Base-by-base conservation (phyloP, 2,329 filamentous ascomycete species). In the Cladosporium colombiae region DNA sequence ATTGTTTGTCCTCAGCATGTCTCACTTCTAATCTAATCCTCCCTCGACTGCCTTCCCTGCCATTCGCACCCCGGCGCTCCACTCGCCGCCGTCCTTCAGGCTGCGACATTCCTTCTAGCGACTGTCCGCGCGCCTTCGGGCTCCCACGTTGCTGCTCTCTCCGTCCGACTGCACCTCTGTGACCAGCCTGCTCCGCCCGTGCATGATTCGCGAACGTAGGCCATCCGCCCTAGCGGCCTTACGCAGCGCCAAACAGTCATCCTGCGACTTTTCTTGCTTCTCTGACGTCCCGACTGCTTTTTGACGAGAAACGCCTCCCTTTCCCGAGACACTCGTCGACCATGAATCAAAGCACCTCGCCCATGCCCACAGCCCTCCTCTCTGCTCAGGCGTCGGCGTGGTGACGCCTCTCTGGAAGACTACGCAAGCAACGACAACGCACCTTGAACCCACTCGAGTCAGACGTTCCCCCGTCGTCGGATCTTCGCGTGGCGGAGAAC, bases 201-300 rank as follows among this genome's bases (percentile, higher is more conserved):
- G 69, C 69, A 70, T 67, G 66, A 70, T 68, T 68, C 66, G 69
- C 68, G 62, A 62, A 67, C 53, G 59, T 59, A 65, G 40, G 40
- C 64, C 50, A 49, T 62, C 66, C 46, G 69, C 62, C 62, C 64
- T 59, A 66, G 67, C 60, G 65, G 69, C 61, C 61, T 56, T 56
- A 55, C 60, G 59, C 59, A 62, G 69, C 70, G 70, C 37, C 71
- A 73, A 72, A 73, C 72, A 73, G 68, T 74, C 71, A 74, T 70
- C 68, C 59, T 44, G 33, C 29, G 60, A 33, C 59, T 55, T 63
- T 63, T 63, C 49, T 63, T 33, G 37, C 37, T 50, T 50, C 56
- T 63, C 60, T 63, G 50, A 63, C 60, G 25, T 63, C 67, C 60
- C 58, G 64, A 67, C 60, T 65, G 31, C 49, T 66, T 60, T 66